Conservation (phyloP, 148 eudicot species). For the Simmondsia chinensis region DNA sequence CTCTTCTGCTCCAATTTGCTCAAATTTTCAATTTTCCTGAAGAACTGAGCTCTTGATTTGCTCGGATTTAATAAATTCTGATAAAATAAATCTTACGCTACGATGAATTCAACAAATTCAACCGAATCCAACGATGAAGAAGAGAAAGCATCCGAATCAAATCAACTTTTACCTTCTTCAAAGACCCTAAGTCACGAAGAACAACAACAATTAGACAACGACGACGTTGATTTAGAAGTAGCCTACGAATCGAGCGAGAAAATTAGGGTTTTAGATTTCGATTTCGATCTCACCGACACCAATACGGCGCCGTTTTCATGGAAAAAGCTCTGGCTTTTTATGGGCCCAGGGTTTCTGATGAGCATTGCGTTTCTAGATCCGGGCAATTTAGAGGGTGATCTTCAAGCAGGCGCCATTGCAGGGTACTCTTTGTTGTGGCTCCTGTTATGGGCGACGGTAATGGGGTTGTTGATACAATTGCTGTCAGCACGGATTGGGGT, state of each 20-base stretch:
- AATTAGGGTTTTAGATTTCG: constrained; percentile 27
- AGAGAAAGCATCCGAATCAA: constrained; percentile 22
- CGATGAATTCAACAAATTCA: constrained; percentile 3
- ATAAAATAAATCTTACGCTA: too few species aligned
- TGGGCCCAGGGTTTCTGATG: constrained; percentile 86
- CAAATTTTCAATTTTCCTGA: too few species aligned
- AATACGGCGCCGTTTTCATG: constrained; percentile 46
- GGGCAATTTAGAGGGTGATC: constrained; percentile 83
- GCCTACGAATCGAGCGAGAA: constrained; percentile 53
- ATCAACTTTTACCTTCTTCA: constrained; percentile 16
- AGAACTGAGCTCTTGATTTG: too few species aligned
- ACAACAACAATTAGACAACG: constrained; percentile 1
- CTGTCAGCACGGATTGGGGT: constrained; percentile 69
- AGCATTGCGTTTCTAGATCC: constrained; percentile 88
- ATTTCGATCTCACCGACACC: constrained; percentile 9
- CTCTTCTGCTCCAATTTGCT: too few species aligned
- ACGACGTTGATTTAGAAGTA: constrained; percentile 17
- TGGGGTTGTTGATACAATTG: constrained; percentile 76
- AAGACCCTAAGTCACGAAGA: constrained; percentile 7
- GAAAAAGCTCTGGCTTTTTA: constrained; percentile 69
- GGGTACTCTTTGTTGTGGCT: constrained; percentile 83
- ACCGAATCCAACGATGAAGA: constrained; percentile 15
- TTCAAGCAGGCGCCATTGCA: constrained; percentile 78
- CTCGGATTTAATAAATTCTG: too few species aligned
- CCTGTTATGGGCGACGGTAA: constrained; percentile 66